A percentile compares a stretch with the other conserved stretches of the same genome.
Conservation (phyloP, 192 early-diverging fungal genomes). For the Phycomyces blakesleeanus region DNA sequence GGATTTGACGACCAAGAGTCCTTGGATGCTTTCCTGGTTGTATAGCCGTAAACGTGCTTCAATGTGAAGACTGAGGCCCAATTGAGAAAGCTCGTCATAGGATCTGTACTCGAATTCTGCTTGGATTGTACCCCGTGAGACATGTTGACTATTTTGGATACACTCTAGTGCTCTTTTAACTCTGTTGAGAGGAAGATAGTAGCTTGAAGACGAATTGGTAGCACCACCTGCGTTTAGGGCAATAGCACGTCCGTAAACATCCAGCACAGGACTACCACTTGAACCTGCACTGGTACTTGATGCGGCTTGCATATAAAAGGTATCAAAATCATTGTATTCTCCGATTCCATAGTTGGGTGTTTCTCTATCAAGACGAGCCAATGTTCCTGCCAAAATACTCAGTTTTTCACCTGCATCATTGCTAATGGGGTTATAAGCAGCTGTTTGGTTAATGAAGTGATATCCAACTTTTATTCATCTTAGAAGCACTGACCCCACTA, state of each 20-base stretch:
- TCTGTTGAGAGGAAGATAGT: conserved; percentile 74
- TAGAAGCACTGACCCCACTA: conserved; percentile 66
- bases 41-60: conserved; percentile 51
- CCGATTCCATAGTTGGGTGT: conserved; percentile 63
- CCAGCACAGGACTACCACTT: conserved; percentile 74
- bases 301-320: conserved; percentile 77
- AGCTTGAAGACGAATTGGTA: conserved; percentile 64
- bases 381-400: conserved; percentile 66
- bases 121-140: conserved; percentile 78
- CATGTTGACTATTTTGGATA: conserved; percentile 49
- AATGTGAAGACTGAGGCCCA: conserved; percentile 60
- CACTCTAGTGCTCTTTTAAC: conserved; percentile 60
- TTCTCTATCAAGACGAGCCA: conserved; percentile 69
- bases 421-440: too few species aligned
- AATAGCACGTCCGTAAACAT: conserved; percentile 68
- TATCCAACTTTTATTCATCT: too few species aligned
- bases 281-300: conserved; percentile 74
- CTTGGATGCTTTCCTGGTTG: conserved; percentile 48
- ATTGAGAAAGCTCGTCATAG: conserved; percentile 64
- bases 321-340: conserved; percentile 76
- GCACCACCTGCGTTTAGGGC: conserved; percentile 70
- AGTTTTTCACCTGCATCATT: conserved; percentile 80
- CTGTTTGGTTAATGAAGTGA: too few species aligned
- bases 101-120: conserved; percentile 62
- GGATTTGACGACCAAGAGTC: conserved; percentile 61